A percentile compares a stretch with the other conserved stretches of the same genome.
phyloP scores from a whole-genome alignment of 805 yeast genomes.

The Saturnispora zaruensis region DNA sequence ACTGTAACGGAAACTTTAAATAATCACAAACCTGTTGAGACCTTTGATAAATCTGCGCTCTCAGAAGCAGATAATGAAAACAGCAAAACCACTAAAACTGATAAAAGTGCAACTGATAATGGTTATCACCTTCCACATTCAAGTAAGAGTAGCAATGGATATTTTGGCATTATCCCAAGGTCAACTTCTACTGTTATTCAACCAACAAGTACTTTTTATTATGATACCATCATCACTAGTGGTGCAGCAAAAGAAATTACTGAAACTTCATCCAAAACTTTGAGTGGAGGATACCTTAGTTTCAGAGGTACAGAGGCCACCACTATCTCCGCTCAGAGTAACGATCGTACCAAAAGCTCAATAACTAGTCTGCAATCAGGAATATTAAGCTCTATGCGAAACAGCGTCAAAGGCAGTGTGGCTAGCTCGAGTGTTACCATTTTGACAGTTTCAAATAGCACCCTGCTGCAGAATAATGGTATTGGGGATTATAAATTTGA shows the following conservation, averaged over 20 bases:
- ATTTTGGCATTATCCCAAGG: background rate
- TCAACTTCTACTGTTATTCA: background rate
- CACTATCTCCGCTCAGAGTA: background rate
- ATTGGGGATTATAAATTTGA: background rate
- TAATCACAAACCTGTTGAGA: background rate
- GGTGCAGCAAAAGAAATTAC: background rate
- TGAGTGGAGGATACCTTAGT: background rate
- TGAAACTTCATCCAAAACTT: background rate
- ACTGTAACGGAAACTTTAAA: conserved; percentile 10
- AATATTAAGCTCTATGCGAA: background rate
- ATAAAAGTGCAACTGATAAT: background rate
- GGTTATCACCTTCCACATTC: background rate
- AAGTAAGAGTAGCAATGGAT: background rate
- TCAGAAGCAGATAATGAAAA: background rate
- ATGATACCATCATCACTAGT: background rate
- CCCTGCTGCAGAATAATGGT: conserved; percentile 1
- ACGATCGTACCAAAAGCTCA: background rate
- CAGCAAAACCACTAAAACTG: background rate
- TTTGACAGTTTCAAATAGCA: background rate
- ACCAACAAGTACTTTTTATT: background rate
- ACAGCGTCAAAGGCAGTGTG: background rate
- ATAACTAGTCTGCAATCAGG: background rate
- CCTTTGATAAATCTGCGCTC: background rate
- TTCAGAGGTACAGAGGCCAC: background rate
- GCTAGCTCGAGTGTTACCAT: background rate